A percentile compares a stretch with the other conserved stretches of the same genome.
These are phyloP conservation scores for Entelexis sorbosivorans DNA, from an alignment of 1,139 yeast species.

Conservation along the genomic window DNA sequence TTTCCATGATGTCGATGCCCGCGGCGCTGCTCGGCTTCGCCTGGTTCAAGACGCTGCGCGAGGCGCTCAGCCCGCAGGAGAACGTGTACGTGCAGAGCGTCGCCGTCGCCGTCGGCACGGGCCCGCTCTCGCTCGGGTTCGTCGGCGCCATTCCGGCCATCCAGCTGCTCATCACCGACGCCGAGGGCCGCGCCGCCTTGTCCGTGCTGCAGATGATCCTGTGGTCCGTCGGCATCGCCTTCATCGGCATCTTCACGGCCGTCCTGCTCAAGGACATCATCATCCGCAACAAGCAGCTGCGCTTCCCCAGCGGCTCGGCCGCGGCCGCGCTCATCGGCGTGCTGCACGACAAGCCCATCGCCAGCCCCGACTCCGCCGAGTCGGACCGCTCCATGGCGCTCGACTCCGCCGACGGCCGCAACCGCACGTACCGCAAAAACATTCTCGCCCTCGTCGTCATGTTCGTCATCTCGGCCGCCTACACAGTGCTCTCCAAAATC, in stretches of 20 bases:
- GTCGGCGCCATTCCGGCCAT: constrained; percentile 97
- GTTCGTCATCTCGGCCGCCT: constrained; percentile 56
- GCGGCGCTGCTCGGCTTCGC: constrained; percentile 84
- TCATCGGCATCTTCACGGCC: constrained; percentile 93
- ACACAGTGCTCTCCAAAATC: constrained; percentile 63
- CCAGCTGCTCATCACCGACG: constrained; percentile 68
- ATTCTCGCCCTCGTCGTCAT: constrained; percentile 48
- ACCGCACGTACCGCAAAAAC: constrained; percentile 34
- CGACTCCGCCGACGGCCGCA: constrained; percentile 10
- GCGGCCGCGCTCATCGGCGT: constrained; percentile 89
- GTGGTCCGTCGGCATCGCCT: constrained; percentile 81
- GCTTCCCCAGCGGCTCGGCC: constrained; percentile 93
- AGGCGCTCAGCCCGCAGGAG: constrained; percentile 73
- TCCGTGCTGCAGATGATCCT: constrained; percentile 44
- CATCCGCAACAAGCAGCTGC: constrained; percentile 68
- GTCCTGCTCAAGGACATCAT: constrained; percentile 79
- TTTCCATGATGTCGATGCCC: constrained; percentile 97
- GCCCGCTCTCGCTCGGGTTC: constrained; percentile 88
- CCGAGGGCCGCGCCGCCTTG: constrained; percentile 47
- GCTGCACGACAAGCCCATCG: constrained; percentile 38
- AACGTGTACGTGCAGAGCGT: constrained; percentile 85
- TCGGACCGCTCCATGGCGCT: constrained; percentile 11
- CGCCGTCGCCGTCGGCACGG: constrained; percentile 95
- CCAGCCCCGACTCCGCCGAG: constrained; percentile 6
- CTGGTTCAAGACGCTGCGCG: constrained; percentile 45